phyloP scores from a whole-genome alignment of 2,329 filamentous ascomycete species.

The Trichoderma sp. region DNA sequence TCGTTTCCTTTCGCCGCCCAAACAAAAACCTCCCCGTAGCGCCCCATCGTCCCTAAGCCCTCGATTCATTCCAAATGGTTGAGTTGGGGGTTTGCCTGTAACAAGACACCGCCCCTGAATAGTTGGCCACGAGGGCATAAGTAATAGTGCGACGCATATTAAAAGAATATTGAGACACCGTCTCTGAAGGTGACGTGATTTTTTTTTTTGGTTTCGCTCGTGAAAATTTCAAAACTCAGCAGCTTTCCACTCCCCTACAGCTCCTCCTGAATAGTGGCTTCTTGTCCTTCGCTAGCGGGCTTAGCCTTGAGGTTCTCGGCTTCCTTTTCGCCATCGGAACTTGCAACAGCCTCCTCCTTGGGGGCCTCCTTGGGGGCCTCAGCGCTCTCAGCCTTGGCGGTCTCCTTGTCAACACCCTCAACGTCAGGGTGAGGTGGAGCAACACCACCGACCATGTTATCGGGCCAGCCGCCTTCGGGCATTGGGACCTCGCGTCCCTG shows the following conservation, averaged over 20 bases:
- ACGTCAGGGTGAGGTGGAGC: constrained; percentile 62
- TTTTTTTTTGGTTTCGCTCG: constrained; percentile 1
- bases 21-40: neutral
- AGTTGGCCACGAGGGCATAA: neutral
- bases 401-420: constrained; percentile 60
- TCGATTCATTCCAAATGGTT: neutral
- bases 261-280: constrained; percentile 48
- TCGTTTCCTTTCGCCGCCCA: neutral
- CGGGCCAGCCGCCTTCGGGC: constrained; percentile 41
- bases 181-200: neutral
- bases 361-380: constrained; percentile 43
- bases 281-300: constrained; percentile 62
- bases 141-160: constrained; percentile 1
- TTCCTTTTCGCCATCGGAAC: constrained; percentile 60
- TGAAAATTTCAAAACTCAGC: neutral
- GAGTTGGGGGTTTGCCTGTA: neutral
- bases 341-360: constrained; percentile 43
- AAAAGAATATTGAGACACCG: constrained; percentile 8
- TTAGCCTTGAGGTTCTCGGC: constrained; percentile 55
- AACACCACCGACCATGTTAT: constrained; percentile 40
- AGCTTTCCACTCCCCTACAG: constrained; percentile 29
- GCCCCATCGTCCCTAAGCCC: constrained; percentile 11
- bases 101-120: neutral
- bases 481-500: constrained; percentile 71
- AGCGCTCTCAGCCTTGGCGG: constrained; percentile 42